These are phyloP conservation scores for Cichorium intybus DNA, from an alignment of 140 eudicot species.

Conservation along the genomic window DNA sequence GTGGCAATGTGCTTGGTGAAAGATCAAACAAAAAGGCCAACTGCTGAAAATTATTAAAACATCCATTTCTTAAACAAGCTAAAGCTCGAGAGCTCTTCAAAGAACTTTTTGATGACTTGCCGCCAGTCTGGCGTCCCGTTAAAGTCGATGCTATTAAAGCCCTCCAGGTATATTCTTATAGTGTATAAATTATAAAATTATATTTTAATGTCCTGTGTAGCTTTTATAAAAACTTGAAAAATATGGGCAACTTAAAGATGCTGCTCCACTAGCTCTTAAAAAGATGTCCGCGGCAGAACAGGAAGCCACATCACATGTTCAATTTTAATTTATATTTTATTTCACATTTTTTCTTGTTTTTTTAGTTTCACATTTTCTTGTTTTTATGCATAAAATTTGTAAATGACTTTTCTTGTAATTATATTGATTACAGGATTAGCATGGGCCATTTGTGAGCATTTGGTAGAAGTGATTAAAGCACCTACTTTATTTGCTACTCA, in stretches of 20 bases:
- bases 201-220: neutral
- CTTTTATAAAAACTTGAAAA: conserved; percentile 6
- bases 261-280: conserved; percentile 96
- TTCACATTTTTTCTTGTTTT: no score
- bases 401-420: no score
- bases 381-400: neutral
- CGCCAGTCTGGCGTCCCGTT: conserved; percentile 94
- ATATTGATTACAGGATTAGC: conserved; percentile 67
- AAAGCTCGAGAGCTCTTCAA: conserved; percentile 88
- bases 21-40: conserved; percentile 89
- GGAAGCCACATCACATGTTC: conserved; percentile 95
- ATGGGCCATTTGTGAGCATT: conserved; percentile 98
- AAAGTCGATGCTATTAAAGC: conserved; percentile 94
- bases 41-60: conserved; percentile 92
- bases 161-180: conserved; percentile 55
- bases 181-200: conserved; percentile 1
- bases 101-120: conserved; percentile 81
- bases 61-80: conserved; percentile 85
- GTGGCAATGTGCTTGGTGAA: no score
- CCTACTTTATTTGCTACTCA: conserved; percentile 98
- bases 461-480: conserved; percentile 85
- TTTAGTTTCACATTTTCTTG: conserved; percentile 31
- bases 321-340: no score
- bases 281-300: conserved; percentile 94
- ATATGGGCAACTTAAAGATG: conserved; percentile 74